phyloP scores from a whole-genome alignment of 2,329 filamentous ascomycete genomes.

The Harringtonia lauricola region DNA sequence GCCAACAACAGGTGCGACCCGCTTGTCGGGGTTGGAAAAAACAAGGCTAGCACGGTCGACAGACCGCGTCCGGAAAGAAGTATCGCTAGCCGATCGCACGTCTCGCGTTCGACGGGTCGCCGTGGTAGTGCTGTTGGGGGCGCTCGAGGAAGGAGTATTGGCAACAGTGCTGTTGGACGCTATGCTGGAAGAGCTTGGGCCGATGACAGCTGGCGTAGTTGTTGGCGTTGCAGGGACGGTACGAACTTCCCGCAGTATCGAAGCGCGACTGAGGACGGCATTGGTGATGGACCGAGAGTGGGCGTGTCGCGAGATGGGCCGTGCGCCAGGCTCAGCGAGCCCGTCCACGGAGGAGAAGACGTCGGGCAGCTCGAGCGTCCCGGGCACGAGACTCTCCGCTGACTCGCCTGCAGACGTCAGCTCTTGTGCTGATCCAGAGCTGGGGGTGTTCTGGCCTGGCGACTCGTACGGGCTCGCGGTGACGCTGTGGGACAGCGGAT shows the following conservation, averaged over 20 bases:
- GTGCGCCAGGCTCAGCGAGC: slow-evolving; percentile 7
- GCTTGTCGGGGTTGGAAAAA: slow-evolving; percentile 51
- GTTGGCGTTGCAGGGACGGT: slow-evolving; percentile 27
- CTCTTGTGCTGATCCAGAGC: slow-evolving; percentile 11
- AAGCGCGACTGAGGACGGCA: slow-evolving; percentile 31
- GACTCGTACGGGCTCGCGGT: slow-evolving; percentile 54
- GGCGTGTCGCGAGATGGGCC: slow-evolving; percentile 25
- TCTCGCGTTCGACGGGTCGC: slow-evolving; percentile 29
- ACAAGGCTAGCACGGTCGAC: slow-evolving; percentile 45
- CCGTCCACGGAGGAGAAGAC: slow-evolving; percentile 18
- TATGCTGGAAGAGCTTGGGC: slow-evolving; percentile 31
- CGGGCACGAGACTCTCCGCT: slow-evolving; percentile 5
- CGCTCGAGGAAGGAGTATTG: no score
- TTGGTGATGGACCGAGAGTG: slow-evolving; percentile 33
- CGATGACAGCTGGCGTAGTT: slow-evolving; percentile 15
- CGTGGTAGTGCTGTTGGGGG: neutral
- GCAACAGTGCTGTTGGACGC: neutral
- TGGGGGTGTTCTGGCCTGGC: slow-evolving; percentile 15
- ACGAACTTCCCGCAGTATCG: slow-evolving; percentile 20
- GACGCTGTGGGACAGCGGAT: slow-evolving; percentile 66
- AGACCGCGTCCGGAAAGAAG: slow-evolving; percentile 45
- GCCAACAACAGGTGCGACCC: slow-evolving; percentile 51
- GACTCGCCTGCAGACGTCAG: slow-evolving; percentile 10
- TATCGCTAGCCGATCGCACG: slow-evolving; percentile 26
- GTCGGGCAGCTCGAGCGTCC: slow-evolving; percentile 12